Evolutionary conservation across 2,329 filamentous ascomycete genomes (phyloP).

Genomic region (Pseudopyrenochaeta lycopersici): DNA sequence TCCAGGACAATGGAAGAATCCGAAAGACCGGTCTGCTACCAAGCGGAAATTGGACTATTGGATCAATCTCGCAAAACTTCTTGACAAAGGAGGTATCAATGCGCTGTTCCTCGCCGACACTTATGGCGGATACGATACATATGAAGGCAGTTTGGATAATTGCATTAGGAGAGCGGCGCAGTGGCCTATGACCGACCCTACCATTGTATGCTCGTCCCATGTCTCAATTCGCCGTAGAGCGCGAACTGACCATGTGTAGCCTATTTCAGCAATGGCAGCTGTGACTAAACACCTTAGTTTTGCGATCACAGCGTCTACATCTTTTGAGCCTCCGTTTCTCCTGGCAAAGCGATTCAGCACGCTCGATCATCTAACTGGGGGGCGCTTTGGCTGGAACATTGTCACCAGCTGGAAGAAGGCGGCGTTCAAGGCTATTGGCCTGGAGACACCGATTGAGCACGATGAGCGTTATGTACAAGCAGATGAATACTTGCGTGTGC

Average conservation of each 20-base stretch:
- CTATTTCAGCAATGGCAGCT: constrained; percentile 69
- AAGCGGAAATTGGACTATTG: constrained; percentile 70
- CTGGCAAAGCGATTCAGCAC: constrained; percentile 70
- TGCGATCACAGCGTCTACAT: constrained; percentile 70
- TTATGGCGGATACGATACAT: constrained; percentile 71
- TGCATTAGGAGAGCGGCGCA: constrained; percentile 70
- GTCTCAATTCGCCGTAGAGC: not conserved
- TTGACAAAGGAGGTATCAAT: constrained; percentile 70
- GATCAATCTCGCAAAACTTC: constrained; percentile 69
- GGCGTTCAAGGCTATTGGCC: constrained; percentile 69
- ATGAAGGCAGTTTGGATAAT: constrained; percentile 66
- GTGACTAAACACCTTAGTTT: constrained; percentile 71
- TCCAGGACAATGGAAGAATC: constrained; percentile 75
- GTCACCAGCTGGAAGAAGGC: constrained; percentile 71
- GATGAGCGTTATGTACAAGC: constrained; percentile 72
- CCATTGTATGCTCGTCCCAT: constrained; percentile 59
- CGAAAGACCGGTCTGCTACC: constrained; percentile 66
- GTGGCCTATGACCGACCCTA: constrained; percentile 72
- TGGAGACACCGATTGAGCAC: constrained; percentile 66
- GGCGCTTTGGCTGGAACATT: constrained; percentile 72
- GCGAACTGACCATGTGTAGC: constrained; percentile 16
- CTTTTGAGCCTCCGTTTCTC: constrained; percentile 69
- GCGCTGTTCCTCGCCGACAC: constrained; percentile 73
- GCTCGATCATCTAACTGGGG: constrained; percentile 68
- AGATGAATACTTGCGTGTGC: constrained; percentile 71